Evolutionary conservation across 2,329 filamentous ascomycete genomes (phyloP), one percentile per base, ranked within the genome.

Genomic region (Scedosporium dehoogii): DNA sequence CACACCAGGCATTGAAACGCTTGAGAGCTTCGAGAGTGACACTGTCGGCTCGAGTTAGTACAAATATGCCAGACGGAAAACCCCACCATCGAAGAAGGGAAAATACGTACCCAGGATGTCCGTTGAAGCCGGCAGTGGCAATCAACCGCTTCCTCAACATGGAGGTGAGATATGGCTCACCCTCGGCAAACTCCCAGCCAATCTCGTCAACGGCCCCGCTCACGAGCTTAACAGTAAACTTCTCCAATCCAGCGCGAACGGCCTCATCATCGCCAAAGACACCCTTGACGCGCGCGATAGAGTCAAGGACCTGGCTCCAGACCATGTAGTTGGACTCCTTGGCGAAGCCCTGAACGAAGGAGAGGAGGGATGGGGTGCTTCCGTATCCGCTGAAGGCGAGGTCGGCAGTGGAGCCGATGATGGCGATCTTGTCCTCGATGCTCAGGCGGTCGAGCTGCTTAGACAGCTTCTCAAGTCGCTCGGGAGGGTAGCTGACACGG

Each of bases 401-500:
- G 59, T 94, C 92, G 57, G 90, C 89, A 21, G 93, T 91, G 69
- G 96, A 96, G 64, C 91, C 92, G 64, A 97, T 85, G 60, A 97
- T 85, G 48, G 91, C 91, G 69, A 97, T 96, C 79, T 94, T 96
- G 77, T 99, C 94, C 72, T 93, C 86, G 5, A 89, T 86, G 66
- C 82, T 90, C 25, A 99, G 81, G 67, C 86, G 86, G 67, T 90
- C 82, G 16, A 92, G 86, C 68, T 90, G 86, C 61, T 85, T 83
- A 63, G 90, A 89, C 25, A 99, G 85, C 76, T 91, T 91, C 46
- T 84, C 84, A 48, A 99, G 82, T 58, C 93, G 86, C 66, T 85
- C 81, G n/a, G 91, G 86, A 4, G 94, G 91, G 71, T 97, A 96
- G 75, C 96, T 96, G 58, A 93, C 94, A 65, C 92, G 85, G 77